Base-by-base conservation (phyloP, 768 basidiomycete species). In the Pilatotrama ljubarskyi region DNA sequence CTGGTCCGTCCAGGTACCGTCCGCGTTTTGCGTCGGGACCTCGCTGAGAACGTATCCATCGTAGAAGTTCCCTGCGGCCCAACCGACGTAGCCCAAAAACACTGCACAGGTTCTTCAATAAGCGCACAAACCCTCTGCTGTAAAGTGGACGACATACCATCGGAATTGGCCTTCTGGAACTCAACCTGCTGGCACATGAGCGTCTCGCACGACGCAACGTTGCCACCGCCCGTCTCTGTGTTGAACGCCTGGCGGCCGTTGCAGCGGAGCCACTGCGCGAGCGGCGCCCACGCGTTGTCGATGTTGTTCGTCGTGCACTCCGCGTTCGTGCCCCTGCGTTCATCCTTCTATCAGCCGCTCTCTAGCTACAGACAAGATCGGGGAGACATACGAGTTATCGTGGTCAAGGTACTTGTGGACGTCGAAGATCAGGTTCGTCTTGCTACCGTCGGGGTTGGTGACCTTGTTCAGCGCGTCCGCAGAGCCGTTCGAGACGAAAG, bases 21-120 rank as follows among this genome's bases (percentile, higher is more conserved):
- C 72, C 26, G 75, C 63, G 68, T 76, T 77, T 15, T 60, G 48
- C 10, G 57, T 59, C 15, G 83, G 83, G 10, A 78, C 79, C 51
- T 83, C 71, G 18, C 77, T 74, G 40, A 84, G 74, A n/a, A 73
- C 73, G 67, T 84, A 84, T 40, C 72, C 75, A 1, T 78, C 74
- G 61, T 77, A 77, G 69, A 84, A 84, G 8, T 77, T 72, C 44
- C 82, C 82, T 48, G 78, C 83, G 58, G 79, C 75, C 83, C 82
- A 84, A 36, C 78, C 74, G 25, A 79, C 73, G 73, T 81, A 85
- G 15, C 83, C 83, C 41, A 76, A 67, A 53, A 82, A 74, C 32
- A 66, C 75, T 42, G 72, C 71, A 40, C 72, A 4, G 66, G 65
- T 60, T 78, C 76, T 24, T 82, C 71, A 62, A 70, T 79, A 1